These are phyloP conservation scores for Aplosporella prunicola DNA, from an alignment of 2,329 filamentous ascomycete species.

Conservation along the genomic window DNA sequence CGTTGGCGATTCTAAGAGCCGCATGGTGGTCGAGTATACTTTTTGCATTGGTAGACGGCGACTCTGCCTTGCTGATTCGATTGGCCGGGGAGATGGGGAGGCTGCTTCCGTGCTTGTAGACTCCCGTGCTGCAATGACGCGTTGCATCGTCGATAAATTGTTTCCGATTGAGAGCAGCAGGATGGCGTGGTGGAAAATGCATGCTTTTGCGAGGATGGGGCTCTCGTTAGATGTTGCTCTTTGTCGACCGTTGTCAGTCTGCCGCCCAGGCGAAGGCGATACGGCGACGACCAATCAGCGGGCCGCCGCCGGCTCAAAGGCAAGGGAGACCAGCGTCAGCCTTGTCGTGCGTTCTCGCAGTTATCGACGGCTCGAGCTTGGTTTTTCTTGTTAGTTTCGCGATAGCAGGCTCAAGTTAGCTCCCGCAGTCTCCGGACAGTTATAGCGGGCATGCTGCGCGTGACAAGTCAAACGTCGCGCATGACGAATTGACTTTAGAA, in stretches of 20 bases:
- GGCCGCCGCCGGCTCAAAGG: background rate
- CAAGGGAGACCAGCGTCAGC: background rate
- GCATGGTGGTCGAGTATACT: background rate
- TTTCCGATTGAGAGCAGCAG: background rate
- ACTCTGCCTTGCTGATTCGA: background rate
- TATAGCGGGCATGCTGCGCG: background rate
- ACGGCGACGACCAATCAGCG: background rate
- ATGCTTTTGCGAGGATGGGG: conserved; percentile 7
- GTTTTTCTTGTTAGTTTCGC: background rate
- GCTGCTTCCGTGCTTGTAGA: background rate
- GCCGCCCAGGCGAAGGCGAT: background rate
- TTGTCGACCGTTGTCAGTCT: conserved; percentile 1
- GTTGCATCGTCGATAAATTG: too few species aligned
- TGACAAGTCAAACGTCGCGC: too few species aligned
- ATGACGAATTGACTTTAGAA: too few species aligned
- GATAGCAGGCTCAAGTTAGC: background rate
- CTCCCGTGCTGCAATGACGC: background rate
- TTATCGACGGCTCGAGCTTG: background rate
- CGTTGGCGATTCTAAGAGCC: background rate
- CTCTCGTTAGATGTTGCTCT: conserved; percentile 12
- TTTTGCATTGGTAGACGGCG: background rate
- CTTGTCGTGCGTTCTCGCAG: background rate
- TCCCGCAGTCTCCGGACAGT: background rate
- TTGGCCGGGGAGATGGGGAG: background rate
- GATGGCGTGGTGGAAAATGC: conserved; percentile 1